phyloP scores from a whole-genome alignment of 192 early-diverging fungal genomes.

The Coemansia sp. region DNA sequence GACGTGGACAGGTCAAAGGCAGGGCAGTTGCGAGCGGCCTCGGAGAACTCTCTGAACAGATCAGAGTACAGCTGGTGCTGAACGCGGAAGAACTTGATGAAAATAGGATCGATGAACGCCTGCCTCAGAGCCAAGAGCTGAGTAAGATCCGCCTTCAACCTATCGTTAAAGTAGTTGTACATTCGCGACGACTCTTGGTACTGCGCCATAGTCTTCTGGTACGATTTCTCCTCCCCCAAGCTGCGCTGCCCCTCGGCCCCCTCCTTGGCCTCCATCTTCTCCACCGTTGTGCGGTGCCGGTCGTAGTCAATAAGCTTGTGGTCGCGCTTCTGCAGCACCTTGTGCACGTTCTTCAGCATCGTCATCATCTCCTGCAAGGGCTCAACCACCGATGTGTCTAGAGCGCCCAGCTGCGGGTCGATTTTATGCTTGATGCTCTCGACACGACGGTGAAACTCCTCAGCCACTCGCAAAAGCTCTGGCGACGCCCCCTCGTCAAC shows the following conservation, averaged over 20 bases:
- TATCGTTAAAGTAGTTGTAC: conserved; percentile 80
- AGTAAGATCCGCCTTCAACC: conserved; percentile 79
- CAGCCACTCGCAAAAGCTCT: conserved; percentile 46
- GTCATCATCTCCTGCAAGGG: conserved; percentile 76
- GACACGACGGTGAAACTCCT: conserved; percentile 46
- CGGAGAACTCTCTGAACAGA: conserved; percentile 60
- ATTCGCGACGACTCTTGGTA: conserved; percentile 80
- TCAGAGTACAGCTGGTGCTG: conserved; percentile 76
- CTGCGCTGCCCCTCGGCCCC: conserved; percentile 50
- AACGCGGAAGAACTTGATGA: conserved; percentile 78
- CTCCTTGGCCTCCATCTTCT: conserved; percentile 73
- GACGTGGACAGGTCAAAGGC: conserved; percentile 57
- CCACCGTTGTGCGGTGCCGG: conserved; percentile 66
- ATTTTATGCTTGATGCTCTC: conserved; percentile 54
- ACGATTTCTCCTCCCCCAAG: conserved; percentile 63
- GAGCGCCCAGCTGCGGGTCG: conserved; percentile 64
- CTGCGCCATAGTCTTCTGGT: conserved; percentile 66
- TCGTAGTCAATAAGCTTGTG: conserved; percentile 96
- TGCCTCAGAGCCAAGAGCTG: conserved; percentile 69
- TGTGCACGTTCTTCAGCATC: conserved; percentile 75
- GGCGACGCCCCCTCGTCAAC: conserved; percentile 58
- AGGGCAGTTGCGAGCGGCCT: conserved; percentile 54
- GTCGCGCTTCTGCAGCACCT: conserved; percentile 81
- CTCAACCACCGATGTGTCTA: conserved; percentile 76
- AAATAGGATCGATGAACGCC: conserved; percentile 84